These are phyloP conservation scores for Solanum ossicruentum DNA, from an alignment of 257 asterid genomes.

Conservation along the genomic window DNA sequence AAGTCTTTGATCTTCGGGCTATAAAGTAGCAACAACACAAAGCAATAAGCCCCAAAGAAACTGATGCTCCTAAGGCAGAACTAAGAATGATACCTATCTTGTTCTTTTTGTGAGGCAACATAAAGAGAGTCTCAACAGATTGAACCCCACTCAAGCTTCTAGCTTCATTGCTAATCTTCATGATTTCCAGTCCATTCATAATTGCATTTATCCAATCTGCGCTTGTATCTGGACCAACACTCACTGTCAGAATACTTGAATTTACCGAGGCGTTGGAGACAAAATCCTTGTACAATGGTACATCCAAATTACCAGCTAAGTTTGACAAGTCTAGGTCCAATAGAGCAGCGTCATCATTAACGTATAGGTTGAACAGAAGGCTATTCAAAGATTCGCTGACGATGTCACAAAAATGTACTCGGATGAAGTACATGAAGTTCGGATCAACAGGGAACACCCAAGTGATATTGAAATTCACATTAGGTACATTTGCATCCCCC, in stretches of 20 bases:
- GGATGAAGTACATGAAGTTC: slow-evolving; percentile 19
- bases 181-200: slow-evolving; percentile 37
- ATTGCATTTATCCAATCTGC: slow-evolving; percentile 16
- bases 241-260: slow-evolving; percentile 19
- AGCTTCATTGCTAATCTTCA: slow-evolving; percentile 34
- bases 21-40: slow-evolving; percentile 20
- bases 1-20: slow-evolving; percentile 22
- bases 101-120: slow-evolving; percentile 9
- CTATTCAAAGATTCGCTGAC: slow-evolving; percentile 19
- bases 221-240: slow-evolving; percentile 28
- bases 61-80: slow-evolving; percentile 17
- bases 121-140: slow-evolving; percentile 20
- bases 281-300: slow-evolving; percentile 28
- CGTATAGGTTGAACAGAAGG: slow-evolving; percentile 25
- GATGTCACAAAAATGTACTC: slow-evolving; percentile 36
- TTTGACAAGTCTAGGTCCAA: slow-evolving; percentile 21
- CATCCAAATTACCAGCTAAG: slow-evolving; percentile 19
- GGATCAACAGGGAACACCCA: slow-evolving; percentile 37
- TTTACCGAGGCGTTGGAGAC: slow-evolving; percentile 16
- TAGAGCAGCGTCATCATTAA: slow-evolving; percentile 17
- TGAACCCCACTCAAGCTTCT: slow-evolving; percentile 28
- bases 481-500: slow-evolving; percentile 28
- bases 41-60: slow-evolving; percentile 9
- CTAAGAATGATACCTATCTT: slow-evolving; percentile 13
- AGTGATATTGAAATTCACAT: slow-evolving; percentile 31